Percentiles rank a stretch among this genome's conserved stretches.
Conservation (phyloP, 2,329 filamentous ascomycete genomes). For the Colletotrichum sp. region DNA sequence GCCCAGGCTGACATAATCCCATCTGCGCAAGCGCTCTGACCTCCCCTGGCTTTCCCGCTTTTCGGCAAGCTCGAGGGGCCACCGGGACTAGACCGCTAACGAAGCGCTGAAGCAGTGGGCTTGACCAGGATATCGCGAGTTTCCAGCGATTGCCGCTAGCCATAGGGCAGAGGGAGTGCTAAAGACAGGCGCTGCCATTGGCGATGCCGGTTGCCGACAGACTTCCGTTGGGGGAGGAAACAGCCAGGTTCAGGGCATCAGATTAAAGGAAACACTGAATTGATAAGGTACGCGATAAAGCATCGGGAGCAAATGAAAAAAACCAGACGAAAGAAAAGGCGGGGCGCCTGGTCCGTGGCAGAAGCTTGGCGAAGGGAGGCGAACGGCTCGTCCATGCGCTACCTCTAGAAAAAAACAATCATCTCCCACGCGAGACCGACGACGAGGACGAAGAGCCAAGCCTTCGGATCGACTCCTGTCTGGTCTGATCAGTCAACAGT, state of each 20-base stretch:
- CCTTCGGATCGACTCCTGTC: not conserved
- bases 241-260: not conserved
- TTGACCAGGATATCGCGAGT: not conserved
- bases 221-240: not conserved
- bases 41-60: not conserved
- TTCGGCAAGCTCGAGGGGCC: not conserved
- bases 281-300: not conserved
- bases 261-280: not conserved
- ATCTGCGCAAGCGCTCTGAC: not conserved
- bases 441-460: not conserved
- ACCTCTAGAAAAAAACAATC: not conserved
- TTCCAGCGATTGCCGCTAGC: not conserved
- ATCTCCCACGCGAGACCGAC: not conserved
- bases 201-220: not conserved
- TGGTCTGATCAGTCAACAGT: not conserved
- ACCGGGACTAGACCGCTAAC: not conserved
- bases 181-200: not conserved
- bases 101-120: not conserved
- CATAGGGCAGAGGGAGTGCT: not conserved
- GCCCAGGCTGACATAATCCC: not conserved
- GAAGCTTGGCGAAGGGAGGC: constrained; percentile 7
- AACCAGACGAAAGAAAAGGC: not conserved
- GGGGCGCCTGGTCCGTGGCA: not conserved
- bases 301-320: not conserved
- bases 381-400: not conserved